Evolutionary conservation across 2,329 filamentous ascomycete species (phyloP), one percentile per base, ranked within the genome.

Genomic region (Aspergillus oerlinghausenensis): DNA sequence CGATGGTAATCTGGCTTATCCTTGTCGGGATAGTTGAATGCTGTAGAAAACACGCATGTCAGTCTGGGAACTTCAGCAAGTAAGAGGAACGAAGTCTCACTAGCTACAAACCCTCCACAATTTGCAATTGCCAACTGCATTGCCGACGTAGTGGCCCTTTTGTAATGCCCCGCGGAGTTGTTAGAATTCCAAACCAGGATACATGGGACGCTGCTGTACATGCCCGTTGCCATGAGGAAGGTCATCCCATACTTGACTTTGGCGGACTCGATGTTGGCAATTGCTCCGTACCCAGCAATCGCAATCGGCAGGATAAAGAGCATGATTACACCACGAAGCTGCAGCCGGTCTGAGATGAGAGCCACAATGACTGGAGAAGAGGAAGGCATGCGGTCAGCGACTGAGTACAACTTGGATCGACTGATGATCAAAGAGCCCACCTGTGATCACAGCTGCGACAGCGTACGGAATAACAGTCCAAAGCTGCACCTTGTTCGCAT

Each of bases 161-260:
- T 89, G 66, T 88, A 89, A 66, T 89, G 86, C 0, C 83, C 85
- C 0, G 85, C 84, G 0, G 82, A 85, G 67, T 88, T 88, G 66
- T 88, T 88, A 2, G 83, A 82, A 59, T 85, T 82, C 85, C 86
- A 88, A 1, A 82, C 85, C 9, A 88, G 73, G 3, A 87, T 81
- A 19, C 81, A 82, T 0, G 86, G 85, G 0, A 88, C 84, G 45
- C 82, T 83, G 49, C 79, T 78, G 66, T 87, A 88, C 66, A 87
- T 77, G 9, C 86, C 86, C 0, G 81, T 82, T 0, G 85, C 83
- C 84, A 88, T 87, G 54, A 88, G 73, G 64, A 86, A 86, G 0
- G 85, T 87, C 83, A 87, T 87, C 42, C 79, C 84, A 62, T 87
- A 88, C 52, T 84, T 81, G 4, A 82, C 76, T 1, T 78, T 75